Conservation (phyloP, 1,284 basidiomycete species). For the Microbotryomycetes sp. region DNA sequence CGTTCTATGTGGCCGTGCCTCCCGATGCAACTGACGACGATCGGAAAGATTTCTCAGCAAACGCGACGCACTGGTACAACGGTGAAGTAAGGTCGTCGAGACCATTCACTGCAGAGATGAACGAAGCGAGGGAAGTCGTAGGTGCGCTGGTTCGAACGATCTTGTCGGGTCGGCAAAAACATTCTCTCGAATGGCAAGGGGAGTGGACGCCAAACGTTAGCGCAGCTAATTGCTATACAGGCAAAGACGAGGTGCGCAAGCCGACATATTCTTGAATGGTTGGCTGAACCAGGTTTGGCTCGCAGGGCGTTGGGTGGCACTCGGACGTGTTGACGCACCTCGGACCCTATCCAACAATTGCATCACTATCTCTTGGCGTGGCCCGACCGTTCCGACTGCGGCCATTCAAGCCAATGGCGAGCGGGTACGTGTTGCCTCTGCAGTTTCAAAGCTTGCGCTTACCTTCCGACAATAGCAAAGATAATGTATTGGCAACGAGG, state of each 20-base stretch:
- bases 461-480: not conserved
- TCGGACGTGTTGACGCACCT: slow-evolving; percentile 60
- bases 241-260: slow-evolving; percentile 54
- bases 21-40: not conserved
- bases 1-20: slow-evolving; percentile 56
- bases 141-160: slow-evolving; percentile 70
- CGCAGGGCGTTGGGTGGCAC: slow-evolving; percentile 67
- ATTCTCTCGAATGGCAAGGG: slow-evolving; percentile 46
- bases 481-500: slow-evolving; percentile 40
- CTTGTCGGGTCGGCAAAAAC: slow-evolving; percentile 49
- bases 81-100: slow-evolving; percentile 57
- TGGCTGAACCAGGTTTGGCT: slow-evolving; percentile 1
- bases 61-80: slow-evolving; percentile 58
- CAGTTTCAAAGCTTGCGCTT: too few relatives aligned
- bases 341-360: slow-evolving; percentile 87
- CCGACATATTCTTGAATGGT: not conserved
- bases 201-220: slow-evolving; percentile 83
- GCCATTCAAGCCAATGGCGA: slow-evolving; percentile 17
- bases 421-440: too few relatives aligned
- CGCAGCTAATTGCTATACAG: slow-evolving; percentile 81
- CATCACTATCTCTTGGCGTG: slow-evolving; percentile 79
- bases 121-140: slow-evolving; percentile 66
- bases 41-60: slow-evolving; percentile 26
- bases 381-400: slow-evolving; percentile 30
- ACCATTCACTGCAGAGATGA: slow-evolving; percentile 62